Percentiles rank a stretch among this genome's conserved stretches.
These are phyloP conservation scores for Phytophthora hibernalis DNA, from an alignment of 352 stramenopile genomes.

Conservation along the genomic window DNA sequence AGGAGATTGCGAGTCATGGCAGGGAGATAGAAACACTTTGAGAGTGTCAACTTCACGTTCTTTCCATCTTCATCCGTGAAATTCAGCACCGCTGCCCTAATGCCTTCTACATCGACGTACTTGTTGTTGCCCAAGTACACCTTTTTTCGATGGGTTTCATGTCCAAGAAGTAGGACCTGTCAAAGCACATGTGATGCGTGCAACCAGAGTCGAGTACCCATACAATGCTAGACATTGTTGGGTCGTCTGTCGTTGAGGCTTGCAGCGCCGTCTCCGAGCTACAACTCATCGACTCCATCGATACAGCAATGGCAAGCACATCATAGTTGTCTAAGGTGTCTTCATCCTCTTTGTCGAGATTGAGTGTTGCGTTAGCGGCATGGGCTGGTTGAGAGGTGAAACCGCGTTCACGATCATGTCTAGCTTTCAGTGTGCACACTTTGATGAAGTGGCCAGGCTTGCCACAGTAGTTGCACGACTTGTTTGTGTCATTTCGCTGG, in stretches of 20 bases:
- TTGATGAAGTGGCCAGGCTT: conserved; percentile 1
- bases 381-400: conserved; percentile 2
- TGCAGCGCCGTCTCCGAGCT: conserved; percentile 1
- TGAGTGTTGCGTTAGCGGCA: too few relatives aligned
- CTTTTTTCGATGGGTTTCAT: conserved; percentile 2
- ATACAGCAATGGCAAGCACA: neutral
- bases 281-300: neutral
- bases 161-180: conserved; percentile 3
- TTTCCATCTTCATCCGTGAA: neutral
- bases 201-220: conserved; percentile 16
- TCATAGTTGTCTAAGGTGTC: conserved; percentile 3
- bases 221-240: neutral
- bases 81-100: conserved; percentile 1
- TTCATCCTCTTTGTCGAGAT: too few relatives aligned
- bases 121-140: conserved; percentile 18
- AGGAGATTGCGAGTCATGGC: neutral
- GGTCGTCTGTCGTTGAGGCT: neutral
- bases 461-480: conserved; percentile 4
- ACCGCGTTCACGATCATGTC: conserved; percentile 13
- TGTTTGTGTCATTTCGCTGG: neutral
- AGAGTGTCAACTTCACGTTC: conserved; percentile 11
- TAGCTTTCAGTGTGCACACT: conserved; percentile 1
- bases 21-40: conserved; percentile 9
- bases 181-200: conserved; percentile 14
- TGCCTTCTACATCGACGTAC: conserved; percentile 12